These are phyloP conservation scores for Diatrype stigma DNA, from an alignment of 2,329 filamentous ascomycete species.

Conservation along the genomic window DNA sequence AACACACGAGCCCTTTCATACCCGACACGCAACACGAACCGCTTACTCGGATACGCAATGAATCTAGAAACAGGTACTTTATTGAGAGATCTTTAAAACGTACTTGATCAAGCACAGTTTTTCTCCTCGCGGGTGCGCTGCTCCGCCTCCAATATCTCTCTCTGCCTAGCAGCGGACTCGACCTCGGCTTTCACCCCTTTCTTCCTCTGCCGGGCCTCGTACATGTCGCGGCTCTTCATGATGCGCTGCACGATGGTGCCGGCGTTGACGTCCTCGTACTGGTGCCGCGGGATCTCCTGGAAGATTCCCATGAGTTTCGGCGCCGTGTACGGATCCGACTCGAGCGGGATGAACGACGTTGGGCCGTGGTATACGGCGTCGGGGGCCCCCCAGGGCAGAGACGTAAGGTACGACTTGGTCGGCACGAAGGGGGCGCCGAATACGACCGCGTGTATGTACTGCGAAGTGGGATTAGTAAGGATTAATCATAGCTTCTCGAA, in stretches of 20 bases:
- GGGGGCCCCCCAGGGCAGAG: conserved; percentile 69
- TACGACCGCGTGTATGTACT: conserved; percentile 84
- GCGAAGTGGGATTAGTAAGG: conserved; percentile 13
- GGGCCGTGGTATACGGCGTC: conserved; percentile 93
- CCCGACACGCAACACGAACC: too few relatives aligned
- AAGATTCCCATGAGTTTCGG: conserved; percentile 84
- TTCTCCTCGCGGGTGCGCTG: conserved; percentile 46
- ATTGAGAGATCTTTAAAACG: neutral
- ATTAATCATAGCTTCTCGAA: neutral
- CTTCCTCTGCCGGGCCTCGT: conserved; percentile 84
- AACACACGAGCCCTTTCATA: too few relatives aligned
- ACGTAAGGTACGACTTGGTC: conserved; percentile 69
- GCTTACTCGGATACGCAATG: neutral
- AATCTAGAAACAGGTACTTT: neutral
- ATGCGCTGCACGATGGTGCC: conserved; percentile 89
- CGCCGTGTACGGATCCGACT: conserved; percentile 75
- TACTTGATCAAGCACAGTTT: conserved; percentile 19
- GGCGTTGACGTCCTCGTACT: conserved; percentile 84
- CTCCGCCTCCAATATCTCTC: conserved; percentile 60
- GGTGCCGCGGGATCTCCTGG: conserved; percentile 69
- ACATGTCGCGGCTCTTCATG: conserved; percentile 77
- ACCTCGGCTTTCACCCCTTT: conserved; percentile 83
- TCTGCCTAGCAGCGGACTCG: conserved; percentile 61
- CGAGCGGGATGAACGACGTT: conserved; percentile 80
- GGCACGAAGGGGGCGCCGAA: conserved; percentile 89